Conservation (phyloP, 768 basidiomycete species). For the Boletellus emodensis region DNA sequence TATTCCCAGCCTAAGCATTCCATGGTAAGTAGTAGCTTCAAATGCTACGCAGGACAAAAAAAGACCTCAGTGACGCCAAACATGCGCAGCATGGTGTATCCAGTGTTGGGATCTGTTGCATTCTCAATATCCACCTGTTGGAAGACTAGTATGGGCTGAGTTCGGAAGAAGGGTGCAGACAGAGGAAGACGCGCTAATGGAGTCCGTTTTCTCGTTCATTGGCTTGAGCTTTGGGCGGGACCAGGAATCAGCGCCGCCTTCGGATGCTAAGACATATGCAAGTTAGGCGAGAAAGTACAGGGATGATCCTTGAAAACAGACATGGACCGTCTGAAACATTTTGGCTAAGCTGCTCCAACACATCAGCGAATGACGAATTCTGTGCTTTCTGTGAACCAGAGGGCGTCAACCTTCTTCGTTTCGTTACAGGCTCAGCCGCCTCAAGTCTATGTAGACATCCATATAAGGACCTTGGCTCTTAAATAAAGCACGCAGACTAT, state of each 20-base stretch:
- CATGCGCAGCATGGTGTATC: conserved; percentile 55
- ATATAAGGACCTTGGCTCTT: conserved; percentile 1
- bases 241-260: conserved; percentile 80
- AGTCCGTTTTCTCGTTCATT: conserved; percentile 58
- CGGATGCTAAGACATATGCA: conserved; percentile 43
- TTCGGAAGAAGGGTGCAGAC: not conserved
- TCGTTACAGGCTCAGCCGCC: conserved; percentile 40
- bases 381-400: conserved; percentile 29
- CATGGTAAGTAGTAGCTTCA: not conserved
- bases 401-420: conserved; percentile 51
- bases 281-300: not conserved
- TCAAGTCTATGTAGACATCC: conserved; percentile 19
- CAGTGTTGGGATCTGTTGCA: conserved; percentile 41
- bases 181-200: conserved; percentile 51
- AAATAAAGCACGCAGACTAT: not conserved
- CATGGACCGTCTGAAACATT: conserved; percentile 41
- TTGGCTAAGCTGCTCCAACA: conserved; percentile 57
- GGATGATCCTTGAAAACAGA: conserved; percentile 23
- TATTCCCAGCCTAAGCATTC: conserved; percentile 67
- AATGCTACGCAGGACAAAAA: not conserved
- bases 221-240: conserved; percentile 53
- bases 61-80: conserved; percentile 88
- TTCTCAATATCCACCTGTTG: conserved; percentile 95
- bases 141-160: conserved; percentile 54
- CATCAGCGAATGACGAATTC: conserved; percentile 53